Evolutionary conservation across 768 basidiomycete species (phyloP), one percentile per base, ranked within the genome.

Genomic region (Xanthoconium stramineum): DNA sequence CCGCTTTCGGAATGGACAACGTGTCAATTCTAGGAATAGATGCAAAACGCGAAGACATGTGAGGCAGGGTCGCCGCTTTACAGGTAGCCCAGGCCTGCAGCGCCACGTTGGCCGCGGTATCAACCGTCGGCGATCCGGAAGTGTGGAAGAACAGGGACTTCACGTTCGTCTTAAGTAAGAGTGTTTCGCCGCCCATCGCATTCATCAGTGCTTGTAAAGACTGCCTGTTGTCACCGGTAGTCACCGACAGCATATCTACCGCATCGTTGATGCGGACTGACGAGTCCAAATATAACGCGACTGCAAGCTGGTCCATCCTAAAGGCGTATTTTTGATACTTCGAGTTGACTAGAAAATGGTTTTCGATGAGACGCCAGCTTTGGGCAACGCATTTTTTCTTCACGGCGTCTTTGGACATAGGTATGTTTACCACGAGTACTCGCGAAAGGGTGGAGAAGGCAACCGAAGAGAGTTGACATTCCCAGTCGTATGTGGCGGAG

Each of bases 31-130:
- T 62, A 3, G 59, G 47, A 6, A 71, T 15, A 37, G 57, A 15
- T 24, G 13, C 51, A n/a, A 67, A 60, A 48, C 55, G 57, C 2
- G 17, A 4, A 15, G 40, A 46, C 59, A 71, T 71, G 20, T 56
- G 1, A 6, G 62, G 51, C 11, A 73, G 13, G 3, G 61, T 69
- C 3, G 70, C 71, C 11, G 74, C 73, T 28, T 68, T 69, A 60
- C 69, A 76, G 8, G 79, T 76, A 1, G 69, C 71, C 81, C 80
- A 83, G 8, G 81, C 78, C 53, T 73, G 74, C 17, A 75, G 52
- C 0, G 77, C 79, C 14, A 70, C 67, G n/a, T 62, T 48, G 8
- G 55, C 17, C 0, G 50, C 14, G 17, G 65, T 20, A 10, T 59
- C 52, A 3, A 52, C 51, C 52, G 0, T 74, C 69, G 33, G 68